phyloP scores from a whole-genome alignment of 2,329 filamentous ascomycete genomes.

The Fusarium humuli region DNA sequence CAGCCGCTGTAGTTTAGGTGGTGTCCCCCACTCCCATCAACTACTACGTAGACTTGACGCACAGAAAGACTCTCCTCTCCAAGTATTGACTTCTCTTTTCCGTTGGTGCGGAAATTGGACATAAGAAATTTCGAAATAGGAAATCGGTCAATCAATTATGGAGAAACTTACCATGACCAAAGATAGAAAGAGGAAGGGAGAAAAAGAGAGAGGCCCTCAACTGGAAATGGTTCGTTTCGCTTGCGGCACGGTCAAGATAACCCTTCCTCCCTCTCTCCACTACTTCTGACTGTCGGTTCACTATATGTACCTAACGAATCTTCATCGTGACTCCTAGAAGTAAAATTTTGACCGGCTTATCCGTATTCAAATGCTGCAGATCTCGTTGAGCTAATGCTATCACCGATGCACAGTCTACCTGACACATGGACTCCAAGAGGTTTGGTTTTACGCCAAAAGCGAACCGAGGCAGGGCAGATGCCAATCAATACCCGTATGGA shows the following conservation, averaged over 20 bases:
- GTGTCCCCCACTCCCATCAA: not conserved
- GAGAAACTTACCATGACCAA: slow-evolving; percentile 8
- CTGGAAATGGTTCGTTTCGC: slow-evolving; percentile 11
- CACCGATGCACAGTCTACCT: not conserved
- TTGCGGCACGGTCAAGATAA: slow-evolving; percentile 28
- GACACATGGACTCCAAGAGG: slow-evolving; percentile 15
- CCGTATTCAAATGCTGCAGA: not conserved
- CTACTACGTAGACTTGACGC: not conserved
- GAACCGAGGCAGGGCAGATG: slow-evolving; percentile 19
- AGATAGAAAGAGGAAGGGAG: not conserved
- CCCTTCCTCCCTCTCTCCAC: slow-evolving; percentile 5
- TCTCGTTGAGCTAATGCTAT: slow-evolving; percentile 4
- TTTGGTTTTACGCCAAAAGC: not conserved
- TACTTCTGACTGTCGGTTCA: not conserved
- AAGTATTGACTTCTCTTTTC: not conserved
- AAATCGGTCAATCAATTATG: slow-evolving; percentile 19
- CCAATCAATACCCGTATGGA: not conserved
- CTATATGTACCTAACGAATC: not conserved
- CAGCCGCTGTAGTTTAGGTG: not conserved
- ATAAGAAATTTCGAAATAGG: not conserved
- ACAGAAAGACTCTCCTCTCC: not conserved
- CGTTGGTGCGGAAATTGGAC: slow-evolving; percentile 14
- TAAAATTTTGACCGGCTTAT: not conserved
- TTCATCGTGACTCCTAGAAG: not conserved
- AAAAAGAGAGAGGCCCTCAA: not conserved